Conservation (phyloP, 306 rosid genomes). For the Prunus kanzakura region DNA sequence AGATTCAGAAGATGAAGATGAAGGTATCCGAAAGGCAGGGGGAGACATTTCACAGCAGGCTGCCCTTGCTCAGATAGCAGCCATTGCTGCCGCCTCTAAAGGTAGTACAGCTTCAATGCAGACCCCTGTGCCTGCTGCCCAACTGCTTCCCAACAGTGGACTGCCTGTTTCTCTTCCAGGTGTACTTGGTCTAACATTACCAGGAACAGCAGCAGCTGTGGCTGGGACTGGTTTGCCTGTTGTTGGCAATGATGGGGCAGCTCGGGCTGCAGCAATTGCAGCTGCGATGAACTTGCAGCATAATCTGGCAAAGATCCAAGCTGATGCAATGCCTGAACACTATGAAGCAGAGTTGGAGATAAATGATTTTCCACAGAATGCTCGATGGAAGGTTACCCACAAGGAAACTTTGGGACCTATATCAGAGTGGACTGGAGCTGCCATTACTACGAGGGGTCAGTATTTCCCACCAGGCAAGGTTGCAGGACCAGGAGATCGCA, state of each 20-base stretch:
- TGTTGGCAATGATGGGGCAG: constrained; percentile 60
- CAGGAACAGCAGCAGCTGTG: constrained; percentile 42
- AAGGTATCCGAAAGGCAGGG: constrained; percentile 77
- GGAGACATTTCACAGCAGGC: constrained; percentile 87
- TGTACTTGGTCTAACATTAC: constrained; percentile 48
- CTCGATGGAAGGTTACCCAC: constrained; percentile 96
- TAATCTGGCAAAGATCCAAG: constrained; percentile 80
- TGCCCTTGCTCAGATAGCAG: constrained; percentile 71
- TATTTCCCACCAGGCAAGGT: constrained; percentile 75
- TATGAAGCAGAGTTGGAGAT: constrained; percentile 92
- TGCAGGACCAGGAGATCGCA: constrained; percentile 89
- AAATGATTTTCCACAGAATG: constrained; percentile 96
- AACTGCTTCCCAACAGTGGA: constrained; percentile 60
- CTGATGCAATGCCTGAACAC: constrained; percentile 86
- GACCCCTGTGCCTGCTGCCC: constrained; percentile 51
- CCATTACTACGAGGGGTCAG: constrained; percentile 96
- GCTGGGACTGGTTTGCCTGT: constrained; percentile 60
- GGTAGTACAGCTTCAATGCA: constrained; percentile 43
- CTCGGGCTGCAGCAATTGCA: constrained; percentile 72
- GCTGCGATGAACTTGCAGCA: constrained; percentile 92
- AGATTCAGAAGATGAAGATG: constrained; percentile 95
- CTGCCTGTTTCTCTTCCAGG: constrained; percentile 60
- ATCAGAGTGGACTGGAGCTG: constrained; percentile 96
- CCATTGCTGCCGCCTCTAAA: constrained; percentile 72
- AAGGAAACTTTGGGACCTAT: constrained; percentile 93